These are phyloP conservation scores for Plantago coronopus DNA, from an alignment of 305 asterid genomes.

Conservation along the genomic window DNA sequence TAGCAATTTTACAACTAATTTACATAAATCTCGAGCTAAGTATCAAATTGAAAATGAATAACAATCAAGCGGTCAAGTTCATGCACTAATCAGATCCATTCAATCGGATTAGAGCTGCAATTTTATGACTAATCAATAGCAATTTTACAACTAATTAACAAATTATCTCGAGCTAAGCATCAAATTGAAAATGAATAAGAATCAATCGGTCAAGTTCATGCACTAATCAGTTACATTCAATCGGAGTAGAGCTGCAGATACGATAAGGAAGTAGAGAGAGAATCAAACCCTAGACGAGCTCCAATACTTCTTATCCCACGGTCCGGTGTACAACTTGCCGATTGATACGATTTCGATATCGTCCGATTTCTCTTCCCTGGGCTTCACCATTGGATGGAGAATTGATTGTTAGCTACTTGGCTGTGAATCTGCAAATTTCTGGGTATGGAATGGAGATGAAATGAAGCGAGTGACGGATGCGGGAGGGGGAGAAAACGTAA, in stretches of 20 bases:
- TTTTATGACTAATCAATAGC: too few species aligned
- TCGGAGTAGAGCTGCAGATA: neutral
- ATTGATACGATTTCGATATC: slow-evolving; percentile 67
- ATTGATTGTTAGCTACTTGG: too few species aligned
- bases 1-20: neutral
- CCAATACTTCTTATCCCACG: slow-evolving; percentile 97
- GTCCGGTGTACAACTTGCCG: slow-evolving; percentile 70
- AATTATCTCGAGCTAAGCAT: too few species aligned
- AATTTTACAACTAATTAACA: neutral
- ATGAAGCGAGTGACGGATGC: too few species aligned
- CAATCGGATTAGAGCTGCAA: neutral
- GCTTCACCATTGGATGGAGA: too few species aligned
- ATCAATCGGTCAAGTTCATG: neutral
- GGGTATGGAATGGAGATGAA: too few species aligned
- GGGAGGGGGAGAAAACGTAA: too few species aligned
- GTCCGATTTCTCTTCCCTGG: slow-evolving; percentile 44
- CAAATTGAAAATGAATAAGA: neutral
- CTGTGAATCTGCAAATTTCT: too few species aligned
- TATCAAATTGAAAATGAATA: neutral
- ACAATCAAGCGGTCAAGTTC: neutral
- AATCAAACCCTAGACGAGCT: slow-evolving; percentile 89
- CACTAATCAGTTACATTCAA: neutral
- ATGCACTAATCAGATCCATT: neutral
- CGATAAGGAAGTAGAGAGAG: slow-evolving; percentile 6
- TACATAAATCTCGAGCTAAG: neutral